phyloP scores from a whole-genome alignment of 345 rosid species.

The Nephelium lappaceum region DNA sequence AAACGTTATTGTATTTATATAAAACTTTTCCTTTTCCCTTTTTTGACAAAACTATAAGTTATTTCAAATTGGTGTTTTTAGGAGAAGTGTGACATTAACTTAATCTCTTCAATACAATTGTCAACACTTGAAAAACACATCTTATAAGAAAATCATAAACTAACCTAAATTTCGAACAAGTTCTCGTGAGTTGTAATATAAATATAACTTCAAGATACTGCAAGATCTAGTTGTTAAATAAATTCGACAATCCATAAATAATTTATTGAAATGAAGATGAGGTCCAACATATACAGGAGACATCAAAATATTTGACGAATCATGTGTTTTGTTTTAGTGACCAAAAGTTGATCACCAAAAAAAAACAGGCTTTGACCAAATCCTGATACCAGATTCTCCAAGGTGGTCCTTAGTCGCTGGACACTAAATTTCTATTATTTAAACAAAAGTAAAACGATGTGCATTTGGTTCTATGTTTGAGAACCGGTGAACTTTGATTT shows the following conservation, averaged over 20 bases:
- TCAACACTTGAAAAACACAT: not conserved
- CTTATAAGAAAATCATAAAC: not conserved
- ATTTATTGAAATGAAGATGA: not conserved
- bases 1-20: no score
- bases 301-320: conserved; percentile 1
- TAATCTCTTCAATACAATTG: not conserved
- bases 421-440: not conserved
- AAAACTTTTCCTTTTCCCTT: no score
- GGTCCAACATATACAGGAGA: not conserved
- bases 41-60: no score
- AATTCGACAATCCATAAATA: not conserved
- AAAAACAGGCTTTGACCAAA: not conserved
- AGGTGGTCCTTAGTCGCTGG: conserved; percentile 4
- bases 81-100: no score
- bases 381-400: not conserved
- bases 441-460: not conserved
- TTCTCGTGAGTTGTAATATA: not conserved
- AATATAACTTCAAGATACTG: not conserved
- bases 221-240: not conserved
- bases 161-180: not conserved
- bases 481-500: not conserved
- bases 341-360: not conserved
- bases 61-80: not conserved
- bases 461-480: not conserved
- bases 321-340: not conserved